These are phyloP conservation scores for Salix viminalis DNA, from an alignment of 345 rosid genomes.

Conservation along the genomic window DNA sequence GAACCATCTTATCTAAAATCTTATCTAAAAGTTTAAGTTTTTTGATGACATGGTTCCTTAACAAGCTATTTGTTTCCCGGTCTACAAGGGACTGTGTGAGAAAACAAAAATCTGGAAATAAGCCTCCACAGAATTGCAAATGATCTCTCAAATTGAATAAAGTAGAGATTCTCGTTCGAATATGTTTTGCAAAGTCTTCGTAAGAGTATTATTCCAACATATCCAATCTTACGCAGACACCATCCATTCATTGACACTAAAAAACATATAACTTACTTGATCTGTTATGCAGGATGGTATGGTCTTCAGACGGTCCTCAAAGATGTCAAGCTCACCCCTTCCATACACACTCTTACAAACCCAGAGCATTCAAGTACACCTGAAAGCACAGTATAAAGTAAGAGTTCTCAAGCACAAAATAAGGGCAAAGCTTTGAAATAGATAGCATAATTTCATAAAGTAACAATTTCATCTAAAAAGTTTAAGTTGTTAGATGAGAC, in stretches of 20 bases:
- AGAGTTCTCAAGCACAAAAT: background rate
- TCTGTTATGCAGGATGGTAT: slow-evolving; percentile 45
- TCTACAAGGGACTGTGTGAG: background rate
- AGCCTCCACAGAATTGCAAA: background rate
- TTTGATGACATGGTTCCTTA: too few relatives aligned
- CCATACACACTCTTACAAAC: slow-evolving; percentile 58
- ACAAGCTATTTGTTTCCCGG: background rate
- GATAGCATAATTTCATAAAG: background rate
- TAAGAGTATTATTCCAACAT: background rate
- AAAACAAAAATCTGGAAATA: background rate
- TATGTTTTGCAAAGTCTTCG: background rate
- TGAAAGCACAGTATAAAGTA: slow-evolving; percentile 25
- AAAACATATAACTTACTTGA: slow-evolving; percentile 37
- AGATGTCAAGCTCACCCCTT: slow-evolving; percentile 45
- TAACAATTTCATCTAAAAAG: too few relatives aligned
- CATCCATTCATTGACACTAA: background rate
- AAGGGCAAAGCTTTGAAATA: background rate
- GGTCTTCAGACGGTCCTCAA: slow-evolving; percentile 49
- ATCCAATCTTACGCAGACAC: background rate
- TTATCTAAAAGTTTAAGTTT: too few relatives aligned
- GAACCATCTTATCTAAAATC: too few relatives aligned
- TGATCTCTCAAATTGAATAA: background rate
- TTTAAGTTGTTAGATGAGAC: too few relatives aligned
- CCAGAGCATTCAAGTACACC: slow-evolving; percentile 82
- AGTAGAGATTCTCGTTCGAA: background rate